Percentiles rank a stretch among this genome's conserved stretches.
phyloP scores from a whole-genome alignment of 192 early-diverging fungal genomes.

The Umbelopsis ramanniana region DNA sequence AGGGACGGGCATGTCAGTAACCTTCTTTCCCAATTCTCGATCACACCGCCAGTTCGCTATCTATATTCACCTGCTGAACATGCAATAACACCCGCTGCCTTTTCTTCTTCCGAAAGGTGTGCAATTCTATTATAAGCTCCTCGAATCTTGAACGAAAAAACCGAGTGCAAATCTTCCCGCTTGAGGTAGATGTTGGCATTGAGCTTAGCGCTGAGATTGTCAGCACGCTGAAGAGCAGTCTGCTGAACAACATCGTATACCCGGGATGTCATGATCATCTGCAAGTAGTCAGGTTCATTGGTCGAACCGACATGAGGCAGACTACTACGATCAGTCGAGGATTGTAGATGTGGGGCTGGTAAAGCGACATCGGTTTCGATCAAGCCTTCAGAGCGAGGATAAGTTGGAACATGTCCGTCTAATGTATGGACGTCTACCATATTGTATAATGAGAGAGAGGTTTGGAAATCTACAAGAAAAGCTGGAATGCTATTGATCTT shows the following conservation, averaged over 20 bases:
- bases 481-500: background rate
- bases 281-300: slow-evolving; percentile 83
- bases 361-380: slow-evolving; percentile 10
- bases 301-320: background rate
- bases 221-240: slow-evolving; percentile 84
- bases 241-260: slow-evolving; percentile 96
- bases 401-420: background rate
- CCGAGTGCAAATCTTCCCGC: slow-evolving; percentile 95
- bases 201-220: slow-evolving; percentile 77
- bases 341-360: slow-evolving; percentile 4
- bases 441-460: background rate
- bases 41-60: background rate
- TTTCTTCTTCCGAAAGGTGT: slow-evolving; percentile 80
- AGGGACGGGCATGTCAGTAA: background rate
- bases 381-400: slow-evolving; percentile 1
- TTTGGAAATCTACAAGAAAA: background rate
- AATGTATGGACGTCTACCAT: background rate
- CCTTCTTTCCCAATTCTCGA: background rate
- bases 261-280: slow-evolving; percentile 89
- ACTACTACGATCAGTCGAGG: background rate
- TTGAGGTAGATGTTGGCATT: slow-evolving; percentile 82
- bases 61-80: slow-evolving; percentile 82
- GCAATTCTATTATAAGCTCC: slow-evolving; percentile 96
- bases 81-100: slow-evolving; percentile 85
- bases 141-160: slow-evolving; percentile 98